Percentiles rank a stretch among this genome's conserved stretches.
phyloP scores from a whole-genome alignment of 2,329 filamentous ascomycete species.

The Lachnellula hyalina region DNA sequence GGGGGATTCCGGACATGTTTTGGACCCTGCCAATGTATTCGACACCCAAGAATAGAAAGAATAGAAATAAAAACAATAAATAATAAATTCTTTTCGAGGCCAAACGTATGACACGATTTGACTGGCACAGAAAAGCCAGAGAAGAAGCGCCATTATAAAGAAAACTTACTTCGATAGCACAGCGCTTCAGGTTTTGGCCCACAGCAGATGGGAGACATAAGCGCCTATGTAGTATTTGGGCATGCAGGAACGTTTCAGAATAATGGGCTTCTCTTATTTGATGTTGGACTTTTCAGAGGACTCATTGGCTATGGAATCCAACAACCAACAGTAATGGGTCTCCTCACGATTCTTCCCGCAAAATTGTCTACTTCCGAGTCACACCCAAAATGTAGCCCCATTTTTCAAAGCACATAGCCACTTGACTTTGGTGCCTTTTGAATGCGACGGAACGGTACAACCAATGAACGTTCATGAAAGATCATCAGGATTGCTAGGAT shows the following conservation, averaged over 20 bases:
- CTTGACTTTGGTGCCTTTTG: neutral
- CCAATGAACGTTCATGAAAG: neutral
- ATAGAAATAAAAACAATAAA: neutral
- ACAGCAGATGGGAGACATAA: neutral
- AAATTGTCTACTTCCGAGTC: neutral
- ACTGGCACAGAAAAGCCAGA: neutral
- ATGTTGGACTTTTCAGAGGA: neutral
- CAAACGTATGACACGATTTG: neutral
- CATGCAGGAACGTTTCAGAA: constrained; percentile 2
- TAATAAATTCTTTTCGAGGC: neutral
- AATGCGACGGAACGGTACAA: neutral
- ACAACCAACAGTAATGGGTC: neutral
- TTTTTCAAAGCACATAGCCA: neutral
- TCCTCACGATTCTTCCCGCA: too few species aligned
- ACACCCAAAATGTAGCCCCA: neutral
- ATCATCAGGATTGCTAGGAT: neutral
- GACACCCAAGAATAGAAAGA: neutral
- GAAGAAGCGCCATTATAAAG: neutral
- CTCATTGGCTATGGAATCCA: neutral
- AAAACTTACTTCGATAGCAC: neutral
- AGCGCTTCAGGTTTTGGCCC: neutral
- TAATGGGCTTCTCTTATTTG: neutral
- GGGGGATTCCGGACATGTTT: neutral
- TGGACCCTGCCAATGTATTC: neutral
- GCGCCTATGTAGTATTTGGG: neutral